phyloP scores from a whole-genome alignment of 768 basidiomycete genomes.

The Mycena pura region DNA sequence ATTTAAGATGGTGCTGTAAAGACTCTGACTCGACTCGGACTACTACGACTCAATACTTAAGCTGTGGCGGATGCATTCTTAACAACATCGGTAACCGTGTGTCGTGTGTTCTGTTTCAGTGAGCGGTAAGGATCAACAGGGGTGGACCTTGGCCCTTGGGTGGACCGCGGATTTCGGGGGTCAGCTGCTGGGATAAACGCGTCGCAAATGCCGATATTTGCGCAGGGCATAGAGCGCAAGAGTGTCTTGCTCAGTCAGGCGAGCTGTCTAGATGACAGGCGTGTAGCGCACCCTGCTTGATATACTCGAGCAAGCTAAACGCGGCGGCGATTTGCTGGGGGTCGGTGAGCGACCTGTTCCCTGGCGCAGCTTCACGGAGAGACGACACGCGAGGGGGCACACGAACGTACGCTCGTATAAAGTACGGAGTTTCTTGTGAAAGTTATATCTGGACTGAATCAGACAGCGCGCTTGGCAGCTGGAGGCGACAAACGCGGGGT shows the following conservation, averaged over 20 bases:
- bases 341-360: slow-evolving; percentile 70
- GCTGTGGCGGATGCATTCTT: too few species aligned
- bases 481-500: slow-evolving; percentile 66
- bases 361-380: slow-evolving; percentile 41
- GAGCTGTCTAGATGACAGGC: neutral
- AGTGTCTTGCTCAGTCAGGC: slow-evolving; percentile 60
- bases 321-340: slow-evolving; percentile 79
- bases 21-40: too few species aligned
- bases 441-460: slow-evolving; percentile 66
- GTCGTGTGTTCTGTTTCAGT: too few species aligned
- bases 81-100: too few species aligned
- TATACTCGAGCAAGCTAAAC: slow-evolving; percentile 78
- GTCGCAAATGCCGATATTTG: slow-evolving; percentile 82
- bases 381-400: neutral
- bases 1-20: too few species aligned
- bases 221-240: slow-evolving; percentile 81
- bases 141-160: too few species aligned
- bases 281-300: slow-evolving; percentile 72
- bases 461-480: slow-evolving; percentile 17
- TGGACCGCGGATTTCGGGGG: too few species aligned
- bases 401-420: slow-evolving; percentile 74
- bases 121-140: too few species aligned
- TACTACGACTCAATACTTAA: too few species aligned
- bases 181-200: slow-evolving; percentile 61
- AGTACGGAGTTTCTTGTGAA: slow-evolving; percentile 71